Base-by-base conservation (phyloP, 768 basidiomycete species). In the Russula abietina region DNA sequence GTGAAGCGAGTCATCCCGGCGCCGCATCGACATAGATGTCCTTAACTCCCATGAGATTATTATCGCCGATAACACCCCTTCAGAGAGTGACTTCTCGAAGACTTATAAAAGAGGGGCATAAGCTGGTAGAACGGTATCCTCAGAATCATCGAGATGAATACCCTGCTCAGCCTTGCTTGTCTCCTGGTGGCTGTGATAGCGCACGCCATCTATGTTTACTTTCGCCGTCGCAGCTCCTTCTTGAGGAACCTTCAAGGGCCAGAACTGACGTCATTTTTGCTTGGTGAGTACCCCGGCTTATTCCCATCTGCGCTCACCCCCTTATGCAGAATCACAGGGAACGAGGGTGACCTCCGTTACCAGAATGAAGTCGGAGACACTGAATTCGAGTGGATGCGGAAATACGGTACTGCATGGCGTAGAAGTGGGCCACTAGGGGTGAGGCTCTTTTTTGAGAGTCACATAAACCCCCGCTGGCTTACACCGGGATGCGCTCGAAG, bases 321-420 rank as follows among this genome's bases (percentile, higher is more conserved):
- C 39, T 50, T 11, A 43, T 43, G 36, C 43, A 30, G 14, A 17
- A 39, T 12, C 12, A 12, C 10, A 73, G 74, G 74, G 22, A 68
- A 68, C 53, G 69, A 72, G 12, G 60, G 61, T 32, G 64, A 68
- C 4, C 16, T 71, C 55, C 63, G 61, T 30, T 54, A 62, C 26
- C 68, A 73, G 26, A 57, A 67, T 26, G 66, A 74, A 45, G 69
- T 73, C 7, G 73, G 74, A 39, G 74, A 75, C 48, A 51, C 11
- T 0, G 66, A 67, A 39, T 65, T 61, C 56, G 33, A 59, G 22
- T 74, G 71, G 71, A 64, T 65, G 49, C 64, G 65, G 12, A 65
- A 68, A 55, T 75, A 71, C 26, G 74, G 74, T 12, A 59, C 55
- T 9, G 70, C 70, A 24, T 67, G 66, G 66, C 65, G 65, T 43